A percentile compares a stretch with the other conserved stretches of the same genome.
These are phyloP conservation scores for Moricandia moricandioides DNA, from an alignment of 345 rosid genomes.

Conservation along the genomic window DNA sequence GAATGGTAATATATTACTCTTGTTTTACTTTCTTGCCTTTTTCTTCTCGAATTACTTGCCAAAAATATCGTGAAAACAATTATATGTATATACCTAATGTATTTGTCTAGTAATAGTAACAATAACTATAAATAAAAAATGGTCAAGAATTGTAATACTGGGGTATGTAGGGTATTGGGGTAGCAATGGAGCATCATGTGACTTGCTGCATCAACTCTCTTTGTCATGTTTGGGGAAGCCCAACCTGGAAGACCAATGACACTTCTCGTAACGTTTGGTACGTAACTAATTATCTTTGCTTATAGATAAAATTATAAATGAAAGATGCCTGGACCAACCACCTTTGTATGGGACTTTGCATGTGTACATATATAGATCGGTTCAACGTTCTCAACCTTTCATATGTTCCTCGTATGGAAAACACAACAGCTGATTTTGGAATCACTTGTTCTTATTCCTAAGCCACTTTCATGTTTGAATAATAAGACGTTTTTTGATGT, in stretches of 20 bases:
- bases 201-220: conserved; percentile 36
- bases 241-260: conserved; percentile 37
- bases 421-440: too few species aligned
- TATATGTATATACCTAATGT: not conserved
- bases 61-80: too few species aligned
- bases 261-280: conserved; percentile 42
- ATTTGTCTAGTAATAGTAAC: not conserved
- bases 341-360: too few species aligned
- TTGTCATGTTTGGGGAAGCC: conserved; percentile 38
- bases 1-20: conserved; percentile 30
- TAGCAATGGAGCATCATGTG: conserved; percentile 36
- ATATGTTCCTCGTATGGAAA: too few species aligned
- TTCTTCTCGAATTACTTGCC: not conserved
- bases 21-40: not conserved
- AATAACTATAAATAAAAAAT: not conserved
- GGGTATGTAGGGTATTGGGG: conserved; percentile 33
- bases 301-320: too few species aligned
- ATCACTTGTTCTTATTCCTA: too few species aligned
- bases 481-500: too few species aligned
- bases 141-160: not conserved
- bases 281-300: too few species aligned
- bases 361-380: too few species aligned
- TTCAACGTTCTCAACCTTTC: too few species aligned
- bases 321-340: too few species aligned
- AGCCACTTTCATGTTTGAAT: too few species aligned